These are phyloP conservation scores for Thraustochytrium striatum DNA, from an alignment of 352 stramenopile genomes.

Conservation along the genomic window DNA sequence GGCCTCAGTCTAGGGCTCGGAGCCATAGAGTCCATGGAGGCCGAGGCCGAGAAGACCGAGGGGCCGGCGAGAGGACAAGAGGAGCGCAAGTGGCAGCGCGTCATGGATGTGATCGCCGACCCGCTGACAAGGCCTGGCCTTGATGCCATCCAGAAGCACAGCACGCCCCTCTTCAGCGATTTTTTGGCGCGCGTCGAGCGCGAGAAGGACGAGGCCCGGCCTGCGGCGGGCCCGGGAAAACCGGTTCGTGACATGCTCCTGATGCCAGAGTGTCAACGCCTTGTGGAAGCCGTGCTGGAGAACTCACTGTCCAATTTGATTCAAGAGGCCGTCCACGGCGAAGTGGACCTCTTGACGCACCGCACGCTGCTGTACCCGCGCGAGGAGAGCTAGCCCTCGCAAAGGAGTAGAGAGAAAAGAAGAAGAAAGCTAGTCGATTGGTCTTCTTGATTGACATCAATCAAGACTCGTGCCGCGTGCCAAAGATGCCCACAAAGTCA, in stretches of 20 bases:
- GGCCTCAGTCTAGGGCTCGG: neutral
- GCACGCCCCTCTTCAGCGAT: conserved; percentile 3
- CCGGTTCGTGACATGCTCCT: neutral
- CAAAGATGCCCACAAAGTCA: conserved; percentile 1
- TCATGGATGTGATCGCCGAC: too few relatives aligned
- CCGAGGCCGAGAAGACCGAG: neutral
- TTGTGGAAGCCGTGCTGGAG: neutral
- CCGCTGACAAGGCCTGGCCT: too few relatives aligned
- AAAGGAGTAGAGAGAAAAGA: too few relatives aligned
- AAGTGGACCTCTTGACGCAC: conserved; percentile 19
- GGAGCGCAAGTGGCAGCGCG: neutral
- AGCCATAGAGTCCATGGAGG: neutral
- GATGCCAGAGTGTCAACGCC: neutral
- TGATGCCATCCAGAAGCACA: too few relatives aligned
- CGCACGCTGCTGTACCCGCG: conserved; percentile 28
- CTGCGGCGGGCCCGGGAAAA: neutral
- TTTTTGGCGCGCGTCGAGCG: neutral
- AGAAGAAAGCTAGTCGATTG: too few relatives aligned
- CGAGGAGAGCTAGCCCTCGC: conserved; percentile 9
- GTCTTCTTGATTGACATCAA: too few relatives aligned
- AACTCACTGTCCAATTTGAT: conserved; percentile 30
- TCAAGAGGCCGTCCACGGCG: conserved; percentile 25
- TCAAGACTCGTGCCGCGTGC: too few relatives aligned
- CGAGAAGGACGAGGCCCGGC: neutral
- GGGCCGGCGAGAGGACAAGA: neutral